Evolutionary conservation across 495 filamentous ascomycete species (phyloP), one percentile per base, ranked within the genome.

Genomic region (Penicillium roqueforti): DNA sequence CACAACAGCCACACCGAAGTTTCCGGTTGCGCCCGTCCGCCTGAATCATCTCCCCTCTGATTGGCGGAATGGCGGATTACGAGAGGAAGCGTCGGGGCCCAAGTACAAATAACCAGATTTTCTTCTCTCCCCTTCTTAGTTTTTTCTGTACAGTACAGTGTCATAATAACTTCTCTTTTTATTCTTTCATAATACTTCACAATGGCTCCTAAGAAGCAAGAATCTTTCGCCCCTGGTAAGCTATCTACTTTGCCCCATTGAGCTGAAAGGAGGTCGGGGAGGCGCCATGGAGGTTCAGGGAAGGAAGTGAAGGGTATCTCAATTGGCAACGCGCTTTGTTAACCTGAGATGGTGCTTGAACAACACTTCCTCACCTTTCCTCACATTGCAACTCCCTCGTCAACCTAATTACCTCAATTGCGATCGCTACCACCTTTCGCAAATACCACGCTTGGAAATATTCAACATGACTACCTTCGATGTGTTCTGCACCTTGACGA

Each of bases 171-270:
- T 13, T 57, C 46, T 51, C 47, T 62, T 68, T 48, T 51, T 59
- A 58, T 65, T 53, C 47, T 45, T 31, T 61, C 47, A 56, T 59
- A 55, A 67, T 51, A 55, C 56, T 56, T 69, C 73, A 74, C 59
- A 72, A 80, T 77, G 76, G 67, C 50, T 34, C 50, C 70, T 62
- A 76, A 72, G 65, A 66, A 69, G 47, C 34, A 50, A 53, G 69
- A 62, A 66, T 60, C 54, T 61, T 73, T 75, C 72, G 63, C 70
- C 68, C 69, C 68, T 47, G 73, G 73, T 76, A 74, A 71, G 73
- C 63, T 55, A 31, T 19, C 42, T 42, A 16, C 47, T 39, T 52
- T 54, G n/a, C n/a, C 46, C 34, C 38, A 51, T 51, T 32, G 38
- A 49, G 32, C 13, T 19, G 1, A 16, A 19, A 29, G 22, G 22